Base-by-base conservation (phyloP, 2,329 filamentous ascomycete genomes). In the Ceratocystis cacaofunesta region DNA sequence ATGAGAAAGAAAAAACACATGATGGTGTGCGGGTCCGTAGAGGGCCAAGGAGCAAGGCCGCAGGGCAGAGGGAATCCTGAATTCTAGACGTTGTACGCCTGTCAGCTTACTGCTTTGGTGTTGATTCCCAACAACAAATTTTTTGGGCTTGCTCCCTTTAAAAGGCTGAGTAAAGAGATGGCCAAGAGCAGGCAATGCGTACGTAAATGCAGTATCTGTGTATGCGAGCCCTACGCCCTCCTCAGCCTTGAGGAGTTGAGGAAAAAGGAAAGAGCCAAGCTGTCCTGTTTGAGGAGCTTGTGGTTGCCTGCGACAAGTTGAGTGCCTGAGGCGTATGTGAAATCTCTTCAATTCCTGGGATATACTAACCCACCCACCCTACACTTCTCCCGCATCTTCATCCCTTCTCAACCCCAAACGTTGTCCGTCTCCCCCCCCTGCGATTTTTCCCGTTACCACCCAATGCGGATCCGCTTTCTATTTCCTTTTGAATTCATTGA, bases 361-460 rank as follows among this genome's bases (percentile, higher is more conserved):
- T 6, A 25, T 8, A 28, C 48, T n/a, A 10, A 15, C 48, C 19
- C 48, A 32, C 17, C 52, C 50, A 41, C 36, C 10, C 10, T 41
- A 15, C 36, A 12, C 36, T 41, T 41, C 10, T 41, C 36, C 12
- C 36, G 36, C 12, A 41, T 41, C 36, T 41, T 32, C 50, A 58
- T 58, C 28, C 15, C 52, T 32, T 36, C 55, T 30, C 55, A 41
- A 57, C 22, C 22, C 12, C 52, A 57, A 28, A 28, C 19, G 22
- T 65, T 65, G 30, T 65, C 30, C 28, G 15, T 15, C 32, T 57
- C 22, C 22, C 5, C 28, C 52, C 55, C 28, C 15, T 58, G 57
- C 41, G 64, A 64, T 32, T 64, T 66, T 44, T 67, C 62, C 66
- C 60, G 63, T 41, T 62, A 60, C 66, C 63, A 67, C 63, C 66